phyloP scores from a whole-genome alignment of 495 filamentous ascomycete genomes.

The Tuber umbilicatum region DNA sequence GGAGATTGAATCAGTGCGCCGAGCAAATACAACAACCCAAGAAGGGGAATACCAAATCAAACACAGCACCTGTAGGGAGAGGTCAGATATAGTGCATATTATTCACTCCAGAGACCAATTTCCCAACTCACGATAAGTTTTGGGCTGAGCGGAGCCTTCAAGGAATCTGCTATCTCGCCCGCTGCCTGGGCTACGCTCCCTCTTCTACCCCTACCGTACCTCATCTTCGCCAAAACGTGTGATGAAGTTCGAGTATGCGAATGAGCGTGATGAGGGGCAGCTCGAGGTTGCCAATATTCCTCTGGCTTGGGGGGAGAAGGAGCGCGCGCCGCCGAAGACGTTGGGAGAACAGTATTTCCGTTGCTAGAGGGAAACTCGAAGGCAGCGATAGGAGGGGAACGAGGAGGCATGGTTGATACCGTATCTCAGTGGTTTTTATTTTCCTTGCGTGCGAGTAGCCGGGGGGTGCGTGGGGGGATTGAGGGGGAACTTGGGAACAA shows the following conservation, averaged over 20 bases:
- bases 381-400: conserved; percentile 26
- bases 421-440: conserved; percentile 8
- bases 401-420: conserved; percentile 22
- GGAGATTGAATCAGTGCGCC: conserved; percentile 23
- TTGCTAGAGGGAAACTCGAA: conserved; percentile 25
- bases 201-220: conserved; percentile 35
- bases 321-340: conserved; percentile 20
- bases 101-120: conserved; percentile 11
- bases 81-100: conserved; percentile 15
- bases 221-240: conserved; percentile 31
- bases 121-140: conserved; percentile 66
- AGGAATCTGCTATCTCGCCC: conserved; percentile 74
- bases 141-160: conserved; percentile 83
- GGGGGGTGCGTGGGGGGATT: conserved; percentile 9
- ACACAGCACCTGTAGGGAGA: conserved; percentile 35
- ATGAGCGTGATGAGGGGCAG: conserved; percentile 15
- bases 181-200: conserved; percentile 35
- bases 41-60: conserved; percentile 39
- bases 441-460: neutral
- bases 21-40: conserved; percentile 45
- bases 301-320: conserved; percentile 24
- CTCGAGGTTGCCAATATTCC: conserved; percentile 31
- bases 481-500: conserved; percentile 4
- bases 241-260: conserved; percentile 25
- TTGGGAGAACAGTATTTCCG: conserved; percentile 23